Base-by-base conservation (phyloP, 2,329 filamentous ascomycete species). In the Thielaviopsis populi region DNA sequence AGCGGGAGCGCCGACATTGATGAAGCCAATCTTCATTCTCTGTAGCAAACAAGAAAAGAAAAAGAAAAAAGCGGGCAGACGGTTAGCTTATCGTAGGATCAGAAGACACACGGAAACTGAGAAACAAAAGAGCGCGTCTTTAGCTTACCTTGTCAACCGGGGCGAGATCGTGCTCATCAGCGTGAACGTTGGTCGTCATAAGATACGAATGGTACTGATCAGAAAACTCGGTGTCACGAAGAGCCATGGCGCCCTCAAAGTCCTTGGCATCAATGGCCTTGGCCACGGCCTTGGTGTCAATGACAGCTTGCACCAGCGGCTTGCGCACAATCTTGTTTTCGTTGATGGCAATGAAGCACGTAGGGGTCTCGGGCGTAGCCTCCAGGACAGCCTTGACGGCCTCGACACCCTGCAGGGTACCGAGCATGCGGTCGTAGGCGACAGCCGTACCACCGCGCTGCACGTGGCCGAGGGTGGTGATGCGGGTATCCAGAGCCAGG, bases 291-390 rank as follows among this genome's bases (percentile, higher is more conserved):
- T 96, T 87, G 33, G 94, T 99, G 70, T 91, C 83, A 58, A 83
- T 78, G 11, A 99, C 94, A 1, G 94, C 91, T 72, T 95, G 83
- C 78, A 97, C 88, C 30, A 99, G 78, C 22, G 91, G 87, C 69
- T 91, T 91, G 63, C 91, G 84, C 68, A 91, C 85, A 72, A 99
- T 97, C 78, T 99, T 95, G 81, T 97, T 97, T 78, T 99, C 94
- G 68, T 87, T 91, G 69, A 99, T 91, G 69, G 91, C 91, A 72
- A 99, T 97, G 71, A 99, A 91, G 65, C 91, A 92, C 59, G 91
- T 96, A 63, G 90, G 89, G 0, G 89, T 92, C 53, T 94, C 87
- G 10, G 94, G 91, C 0, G 85, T 95, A 60, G 90, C 89, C 68
- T 95, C 89, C 33, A 96, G 80, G 19, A 96, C 89, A 24, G 92